phyloP scores from a whole-genome alignment of 371 early-diverging fungal genomes.

The Syncephalastrum sp. region DNA sequence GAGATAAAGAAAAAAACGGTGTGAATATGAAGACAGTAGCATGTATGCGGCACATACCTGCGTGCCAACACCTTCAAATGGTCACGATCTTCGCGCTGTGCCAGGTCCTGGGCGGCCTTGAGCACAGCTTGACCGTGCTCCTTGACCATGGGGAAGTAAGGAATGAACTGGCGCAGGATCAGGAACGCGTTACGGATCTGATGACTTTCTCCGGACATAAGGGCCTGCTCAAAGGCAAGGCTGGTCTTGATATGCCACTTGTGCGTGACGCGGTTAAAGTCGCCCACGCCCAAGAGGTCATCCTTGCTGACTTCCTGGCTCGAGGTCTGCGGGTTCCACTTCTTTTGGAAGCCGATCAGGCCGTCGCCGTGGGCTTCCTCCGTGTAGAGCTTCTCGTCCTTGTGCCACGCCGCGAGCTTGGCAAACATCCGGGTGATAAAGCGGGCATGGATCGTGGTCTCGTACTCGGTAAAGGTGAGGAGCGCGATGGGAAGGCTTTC shows the following conservation, averaged over 20 bases:
- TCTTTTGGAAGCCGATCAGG: slow-evolving; percentile 75
- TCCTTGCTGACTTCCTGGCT: slow-evolving; percentile 49
- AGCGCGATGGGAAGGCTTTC: slow-evolving; percentile 47
- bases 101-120: slow-evolving; percentile 30
- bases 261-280: slow-evolving; percentile 70
- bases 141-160: slow-evolving; percentile 61
- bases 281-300: slow-evolving; percentile 59
- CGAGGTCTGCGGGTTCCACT: slow-evolving; percentile 52
- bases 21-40: not conserved
- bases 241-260: slow-evolving; percentile 78
- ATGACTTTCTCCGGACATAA: slow-evolving; percentile 67
- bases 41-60: slow-evolving; percentile 12
- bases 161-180: slow-evolving; percentile 62
- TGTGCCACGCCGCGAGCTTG: slow-evolving; percentile 64
- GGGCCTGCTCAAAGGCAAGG: slow-evolving; percentile 40
- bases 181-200: slow-evolving; percentile 75
- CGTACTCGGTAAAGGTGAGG: slow-evolving; percentile 72
- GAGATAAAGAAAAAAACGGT: not conserved
- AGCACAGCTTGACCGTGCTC: slow-evolving; percentile 51
- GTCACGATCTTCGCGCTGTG: slow-evolving; percentile 30
- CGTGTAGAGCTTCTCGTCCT: slow-evolving; percentile 51
- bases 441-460: slow-evolving; percentile 69
- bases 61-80: slow-evolving; percentile 45
- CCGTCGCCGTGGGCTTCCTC: slow-evolving; percentile 59
- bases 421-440: slow-evolving; percentile 64